Evolutionary conservation across 2,329 filamentous ascomycete species (phyloP).

Genomic region (Chalaropsis thielavioides): DNA sequence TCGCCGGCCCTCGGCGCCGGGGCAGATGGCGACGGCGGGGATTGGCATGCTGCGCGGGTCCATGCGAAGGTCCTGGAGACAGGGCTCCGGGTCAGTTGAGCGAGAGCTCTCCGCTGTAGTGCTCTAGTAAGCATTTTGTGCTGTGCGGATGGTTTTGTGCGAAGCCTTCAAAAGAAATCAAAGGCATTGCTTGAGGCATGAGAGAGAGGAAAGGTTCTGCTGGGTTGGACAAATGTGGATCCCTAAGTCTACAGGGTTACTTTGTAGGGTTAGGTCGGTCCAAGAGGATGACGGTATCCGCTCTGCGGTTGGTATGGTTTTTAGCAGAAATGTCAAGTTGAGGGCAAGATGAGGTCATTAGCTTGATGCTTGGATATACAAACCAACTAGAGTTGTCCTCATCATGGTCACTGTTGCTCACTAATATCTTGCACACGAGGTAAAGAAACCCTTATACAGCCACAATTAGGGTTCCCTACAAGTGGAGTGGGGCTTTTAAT

Average conservation of each 20-base stretch:
- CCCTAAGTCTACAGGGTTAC: background rate
- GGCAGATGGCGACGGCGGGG: constrained; percentile 27
- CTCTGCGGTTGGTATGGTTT: no score
- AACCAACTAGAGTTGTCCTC: no score
- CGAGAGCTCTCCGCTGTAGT: constrained; percentile 10
- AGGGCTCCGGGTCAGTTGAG: background rate
- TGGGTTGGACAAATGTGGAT: background rate
- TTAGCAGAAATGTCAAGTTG: no score
- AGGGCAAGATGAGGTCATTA: no score
- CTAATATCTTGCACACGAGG: no score
- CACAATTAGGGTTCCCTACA: no score
- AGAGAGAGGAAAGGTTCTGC: background rate
- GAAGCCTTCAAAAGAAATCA: background rate
- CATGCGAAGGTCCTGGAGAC: background rate
- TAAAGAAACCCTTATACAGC: no score
- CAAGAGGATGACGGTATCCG: background rate
- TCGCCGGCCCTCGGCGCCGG: constrained; percentile 44
- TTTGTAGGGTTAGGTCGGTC: background rate
- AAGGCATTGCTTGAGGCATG: background rate
- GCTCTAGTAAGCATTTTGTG: constrained; percentile 14
- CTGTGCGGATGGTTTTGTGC: background rate
- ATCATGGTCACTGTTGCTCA: no score
- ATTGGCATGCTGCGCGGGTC: constrained; percentile 28
- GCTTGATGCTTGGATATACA: no score
- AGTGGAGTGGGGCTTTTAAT: no score